Evolutionary conservation across 305 asterid species (phyloP).

Genomic region (Ruellia speciosa): DNA sequence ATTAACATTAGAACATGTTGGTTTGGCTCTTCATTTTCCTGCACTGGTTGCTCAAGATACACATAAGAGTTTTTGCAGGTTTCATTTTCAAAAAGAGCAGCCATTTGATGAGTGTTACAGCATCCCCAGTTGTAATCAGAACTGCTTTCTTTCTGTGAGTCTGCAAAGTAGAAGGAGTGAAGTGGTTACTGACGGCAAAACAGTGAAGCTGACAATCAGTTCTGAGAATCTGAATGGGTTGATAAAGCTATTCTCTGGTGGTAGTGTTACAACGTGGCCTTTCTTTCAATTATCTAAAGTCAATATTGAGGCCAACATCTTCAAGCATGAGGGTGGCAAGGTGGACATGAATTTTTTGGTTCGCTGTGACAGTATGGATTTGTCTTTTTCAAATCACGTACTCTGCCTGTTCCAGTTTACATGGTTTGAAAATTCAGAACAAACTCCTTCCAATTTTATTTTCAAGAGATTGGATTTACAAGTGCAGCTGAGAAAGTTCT

Average conservation of each 20-base stretch:
- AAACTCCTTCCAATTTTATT: conserved; percentile 35
- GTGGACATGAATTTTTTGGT: conserved; percentile 37
- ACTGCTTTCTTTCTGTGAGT: conserved; percentile 48
- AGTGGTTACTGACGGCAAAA: conserved; percentile 47
- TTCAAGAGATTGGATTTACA: conserved; percentile 42
- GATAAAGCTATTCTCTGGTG: conserved; percentile 42
- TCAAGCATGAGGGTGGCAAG: conserved; percentile 30
- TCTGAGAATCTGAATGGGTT: conserved; percentile 49
- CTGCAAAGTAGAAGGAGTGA: conserved; percentile 46
- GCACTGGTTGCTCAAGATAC: conserved; percentile 37
- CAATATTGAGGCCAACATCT: conserved; percentile 50
- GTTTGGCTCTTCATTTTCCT: conserved; percentile 58
- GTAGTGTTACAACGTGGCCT: conserved; percentile 49
- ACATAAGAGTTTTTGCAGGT: conserved; percentile 28
- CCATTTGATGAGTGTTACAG: conserved; percentile 31
- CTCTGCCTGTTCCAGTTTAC: conserved; percentile 46
- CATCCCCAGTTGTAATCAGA: conserved; percentile 33
- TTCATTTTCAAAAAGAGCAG: conserved; percentile 27
- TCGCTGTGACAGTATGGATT: conserved; percentile 53
- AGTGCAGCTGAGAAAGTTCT: conserved; percentile 52
- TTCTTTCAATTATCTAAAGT: conserved; percentile 63
- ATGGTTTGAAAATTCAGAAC: conserved; percentile 47
- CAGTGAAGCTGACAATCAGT: conserved; percentile 36
- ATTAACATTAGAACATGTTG: conserved; percentile 46
- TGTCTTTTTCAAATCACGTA: conserved; percentile 61